Evolutionary conservation across 2,329 filamentous ascomycete species (phyloP).

Genomic region (Coniella vitis): DNA sequence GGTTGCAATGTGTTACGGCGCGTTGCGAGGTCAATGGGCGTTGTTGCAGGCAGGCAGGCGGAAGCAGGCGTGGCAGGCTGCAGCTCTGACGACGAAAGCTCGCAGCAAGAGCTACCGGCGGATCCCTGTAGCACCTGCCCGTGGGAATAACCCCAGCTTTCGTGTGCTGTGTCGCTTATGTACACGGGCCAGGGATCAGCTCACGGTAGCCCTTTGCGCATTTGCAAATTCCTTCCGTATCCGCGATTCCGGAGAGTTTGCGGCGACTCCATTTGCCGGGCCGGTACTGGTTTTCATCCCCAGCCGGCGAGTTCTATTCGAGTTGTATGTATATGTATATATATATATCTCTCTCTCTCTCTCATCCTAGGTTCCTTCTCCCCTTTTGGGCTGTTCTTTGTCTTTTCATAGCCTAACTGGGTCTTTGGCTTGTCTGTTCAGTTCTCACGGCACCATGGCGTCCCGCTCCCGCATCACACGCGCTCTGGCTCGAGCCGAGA

Average conservation of each 20-base stretch:
- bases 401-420: not conserved
- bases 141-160: not conserved
- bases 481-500: conserved; percentile 9
- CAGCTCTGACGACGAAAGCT: conserved; percentile 20
- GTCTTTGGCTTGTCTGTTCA: not conserved
- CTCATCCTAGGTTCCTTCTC: not conserved
- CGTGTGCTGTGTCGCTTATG: not conserved
- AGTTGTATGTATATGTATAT: no score
- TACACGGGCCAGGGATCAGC: not conserved
- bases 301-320: not conserved
- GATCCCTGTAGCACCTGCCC: conserved; percentile 2
- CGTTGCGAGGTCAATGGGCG: conserved; percentile 14
- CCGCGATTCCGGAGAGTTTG: not conserved
- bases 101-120: not conserved
- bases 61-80: conserved; percentile 19
- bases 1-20: conserved; percentile 1
- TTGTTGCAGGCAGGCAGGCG: not conserved
- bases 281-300: not conserved
- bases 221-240: not conserved
- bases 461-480: conserved; percentile 11
- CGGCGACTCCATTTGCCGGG: not conserved
- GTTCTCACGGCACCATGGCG: conserved; percentile 9
- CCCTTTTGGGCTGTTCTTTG: not conserved
- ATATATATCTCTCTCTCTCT: not conserved
- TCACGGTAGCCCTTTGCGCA: not conserved